Evolutionary conservation across 371 early-diverging fungal species (phyloP), one percentile per base, ranked within the genome.

Genomic region (Apophysomyces trapeziformis): DNA sequence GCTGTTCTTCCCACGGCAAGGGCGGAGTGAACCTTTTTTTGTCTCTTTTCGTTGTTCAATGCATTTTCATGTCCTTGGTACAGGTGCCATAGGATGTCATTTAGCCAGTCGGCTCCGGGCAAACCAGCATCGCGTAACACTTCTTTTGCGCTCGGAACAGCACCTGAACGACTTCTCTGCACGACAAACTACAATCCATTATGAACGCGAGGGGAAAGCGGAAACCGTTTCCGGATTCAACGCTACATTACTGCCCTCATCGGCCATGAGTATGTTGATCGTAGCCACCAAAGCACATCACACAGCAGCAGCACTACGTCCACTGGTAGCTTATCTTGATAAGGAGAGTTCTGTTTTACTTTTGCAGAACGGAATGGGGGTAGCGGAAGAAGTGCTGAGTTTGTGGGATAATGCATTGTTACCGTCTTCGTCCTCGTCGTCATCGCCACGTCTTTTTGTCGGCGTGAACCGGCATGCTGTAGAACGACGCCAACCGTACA

Each of bases 311-410:
- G 89, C 89, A 0, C 59, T 83, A n/a, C 44, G 65, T 32, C 68
- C 73, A 6, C 60, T 89, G 12, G 66, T 64, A 14, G 57, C 68
- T 1, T 71, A 82, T 2, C 60, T 89, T n/a, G 65, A 65, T n/a
- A 13, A 72, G 5, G 56, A 71, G 9, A 84, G 82, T 7, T 75
- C 80, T 0, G 75, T 88, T 3, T 63, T 87, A 7, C 66, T 90
- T 58, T 46, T 90, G 50, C 87, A 88, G 63, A 90, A 90, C 58
- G 90, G 90, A 7, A 85, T 89, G 87, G 90, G 90, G 21, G 68
- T 76, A 2, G 71, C 73, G n/a, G 88, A 89, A 21, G 83, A 85
- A 44, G 57, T 88, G 21, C 21, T 50, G 21, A 26, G 21, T 4
- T 11, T 50, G 4, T 50, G 54, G 54, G 11, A 65, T 18, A 61